Evolutionary conservation across 225 moss, liverwort and hornwort species (phyloP).

Genomic region (Antitrichia curtipendula): DNA sequence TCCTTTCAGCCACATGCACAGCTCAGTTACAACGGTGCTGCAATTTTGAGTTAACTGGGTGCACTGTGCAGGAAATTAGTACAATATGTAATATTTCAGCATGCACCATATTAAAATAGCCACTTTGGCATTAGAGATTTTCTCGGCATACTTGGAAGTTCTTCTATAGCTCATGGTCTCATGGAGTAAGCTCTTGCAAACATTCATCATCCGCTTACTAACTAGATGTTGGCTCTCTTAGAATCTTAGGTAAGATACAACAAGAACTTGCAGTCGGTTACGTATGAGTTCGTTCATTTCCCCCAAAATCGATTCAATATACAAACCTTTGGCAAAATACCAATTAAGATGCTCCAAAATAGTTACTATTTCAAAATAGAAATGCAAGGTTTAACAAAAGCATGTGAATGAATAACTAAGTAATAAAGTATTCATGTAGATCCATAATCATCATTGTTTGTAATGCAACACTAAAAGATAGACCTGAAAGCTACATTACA

Average conservation of each 20-base stretch:
- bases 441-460: neutral
- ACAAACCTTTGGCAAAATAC: neutral
- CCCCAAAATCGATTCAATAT: neutral
- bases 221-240: neutral
- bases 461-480: no score
- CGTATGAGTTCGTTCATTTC: neutral
- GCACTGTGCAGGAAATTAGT: neutral
- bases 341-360: neutral
- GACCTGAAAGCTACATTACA: neutral
- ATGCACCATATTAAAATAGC: neutral
- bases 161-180: neutral
- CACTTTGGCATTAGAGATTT: neutral
- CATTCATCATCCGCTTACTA: neutral
- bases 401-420: neutral
- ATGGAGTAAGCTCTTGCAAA: neutral
- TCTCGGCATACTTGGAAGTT: neutral
- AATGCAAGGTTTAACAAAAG: neutral
- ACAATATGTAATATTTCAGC: neutral
- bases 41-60: neutral
- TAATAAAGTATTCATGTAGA: neutral
- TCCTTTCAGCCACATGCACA: neutral
- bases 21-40: neutral
- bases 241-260: neutral
- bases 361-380: neutral
- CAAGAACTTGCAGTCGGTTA: neutral